Conservation (phyloP, 768 basidiomycete species). For the Naematelia aurantialba region DNA sequence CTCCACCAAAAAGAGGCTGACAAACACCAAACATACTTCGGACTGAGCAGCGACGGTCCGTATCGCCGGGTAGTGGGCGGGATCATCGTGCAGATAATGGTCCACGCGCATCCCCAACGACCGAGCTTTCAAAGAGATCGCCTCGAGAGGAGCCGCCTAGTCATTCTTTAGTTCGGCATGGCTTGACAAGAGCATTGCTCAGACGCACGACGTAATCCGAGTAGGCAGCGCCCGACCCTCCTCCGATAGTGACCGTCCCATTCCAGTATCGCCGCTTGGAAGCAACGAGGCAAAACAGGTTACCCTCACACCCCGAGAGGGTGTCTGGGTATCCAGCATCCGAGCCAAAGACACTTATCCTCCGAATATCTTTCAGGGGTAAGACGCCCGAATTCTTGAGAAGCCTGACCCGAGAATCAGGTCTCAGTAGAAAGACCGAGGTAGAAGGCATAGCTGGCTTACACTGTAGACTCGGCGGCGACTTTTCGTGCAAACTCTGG, state of each 20-base stretch:
- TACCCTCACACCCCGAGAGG: constrained; percentile 38
- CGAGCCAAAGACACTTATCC: constrained; percentile 60
- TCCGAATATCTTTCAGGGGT: constrained; percentile 31
- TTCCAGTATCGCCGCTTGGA: constrained; percentile 42
- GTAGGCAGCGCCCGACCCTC: constrained; percentile 45
- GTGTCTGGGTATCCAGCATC: constrained; percentile 54
- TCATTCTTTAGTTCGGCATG: neutral
- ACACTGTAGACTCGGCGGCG: constrained; percentile 44
- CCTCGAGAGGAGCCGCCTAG: constrained; percentile 44
- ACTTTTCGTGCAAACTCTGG: constrained; percentile 48
- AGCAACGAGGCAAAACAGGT: constrained; percentile 38
- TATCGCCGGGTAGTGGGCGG: constrained; percentile 28
- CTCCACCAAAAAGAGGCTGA: constrained; percentile 44
- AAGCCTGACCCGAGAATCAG: constrained; percentile 16
- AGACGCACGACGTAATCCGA: constrained; percentile 41
- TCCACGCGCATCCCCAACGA: constrained; percentile 36
- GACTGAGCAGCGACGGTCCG: constrained; percentile 34
- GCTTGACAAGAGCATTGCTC: neutral
- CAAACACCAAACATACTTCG: constrained; percentile 49
- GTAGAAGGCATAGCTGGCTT: neutral
- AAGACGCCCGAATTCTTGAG: constrained; percentile 44
- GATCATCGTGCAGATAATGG: constrained; percentile 38
- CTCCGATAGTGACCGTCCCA: constrained; percentile 46
- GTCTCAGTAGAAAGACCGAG: neutral
- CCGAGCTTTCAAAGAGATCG: constrained; percentile 34